These are phyloP conservation scores for Lindgomyces ingoldianus DNA, from an alignment of 495 filamentous ascomycete genomes.

Conservation along the genomic window DNA sequence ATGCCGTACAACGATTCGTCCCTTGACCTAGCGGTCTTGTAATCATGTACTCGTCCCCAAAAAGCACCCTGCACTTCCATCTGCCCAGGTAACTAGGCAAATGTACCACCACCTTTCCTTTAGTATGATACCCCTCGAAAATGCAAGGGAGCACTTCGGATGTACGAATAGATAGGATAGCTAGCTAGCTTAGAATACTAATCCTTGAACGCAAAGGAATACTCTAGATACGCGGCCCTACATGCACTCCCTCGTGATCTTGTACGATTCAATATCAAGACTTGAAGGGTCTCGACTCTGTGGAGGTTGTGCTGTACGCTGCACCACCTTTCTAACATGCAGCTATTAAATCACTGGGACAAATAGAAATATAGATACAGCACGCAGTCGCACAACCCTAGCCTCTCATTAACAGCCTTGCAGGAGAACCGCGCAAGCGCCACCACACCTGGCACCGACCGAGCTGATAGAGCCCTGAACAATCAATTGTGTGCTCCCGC, in stretches of 20 bases:
- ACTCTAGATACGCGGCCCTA: background rate
- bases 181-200: background rate
- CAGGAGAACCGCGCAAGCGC: no score
- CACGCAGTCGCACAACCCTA: no score
- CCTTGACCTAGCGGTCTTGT: no score
- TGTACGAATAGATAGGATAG: background rate
- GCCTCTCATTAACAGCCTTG: no score
- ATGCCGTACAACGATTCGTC: no score
- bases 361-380: background rate
- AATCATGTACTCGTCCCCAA: background rate
- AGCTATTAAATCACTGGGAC: background rate
- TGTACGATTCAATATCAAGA: background rate
- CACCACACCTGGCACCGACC: no score
- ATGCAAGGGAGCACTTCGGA: background rate
- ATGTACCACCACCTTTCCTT: background rate
- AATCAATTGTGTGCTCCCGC: no score
- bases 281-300: background rate
- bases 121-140: background rate
- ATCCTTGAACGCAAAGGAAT: background rate
- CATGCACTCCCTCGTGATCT: background rate
- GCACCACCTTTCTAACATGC: background rate
- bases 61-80: background rate
- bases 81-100: background rate
- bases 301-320: background rate
- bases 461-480: no score